Evolutionary conservation across 495 filamentous ascomycete species (phyloP), one percentile per base, ranked within the genome.

Genomic region (Chaetomium cochliodes): DNA sequence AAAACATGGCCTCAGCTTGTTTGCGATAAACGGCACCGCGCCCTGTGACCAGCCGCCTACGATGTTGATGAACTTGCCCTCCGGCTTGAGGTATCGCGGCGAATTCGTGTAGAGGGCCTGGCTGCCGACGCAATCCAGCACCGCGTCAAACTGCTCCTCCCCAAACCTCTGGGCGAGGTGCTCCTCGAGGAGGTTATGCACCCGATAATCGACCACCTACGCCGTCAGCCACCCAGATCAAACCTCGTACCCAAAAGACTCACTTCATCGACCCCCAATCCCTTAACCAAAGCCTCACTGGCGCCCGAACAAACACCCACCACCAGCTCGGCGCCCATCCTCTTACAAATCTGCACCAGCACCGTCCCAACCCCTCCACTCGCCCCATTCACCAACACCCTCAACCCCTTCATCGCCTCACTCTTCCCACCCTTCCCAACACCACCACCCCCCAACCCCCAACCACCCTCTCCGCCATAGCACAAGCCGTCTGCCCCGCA

Each of bases 281-380:
- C 52, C 59, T 47, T 72, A 6, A 79, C 74, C 69, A 78, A 30
- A 15, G 53, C 70, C 33, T 50, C 67, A 46, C 77, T 79, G 15
- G 46, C 65, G 13, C 44, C 70, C 0, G 73, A 75, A 57, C 79
- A 80, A 18, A 80, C 67, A 8, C 47, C 74, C 15, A 69, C 70
- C 15, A 69, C 70, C 15, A 80, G 74, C 25, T 68, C 54, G 18
- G 63, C 72, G n/a, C 78, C 79, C 20, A 63, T 60, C 50, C 70
- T 69, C 53, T 70, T 72, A 4, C 63, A 63, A 39, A 77, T 69
- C 66, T 83, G 80, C 60, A 80, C 62, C 12, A 76, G 53, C 26
- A 82, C 23, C 11, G 65, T 58, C 6, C 80, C 80, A 7, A 82
- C 76, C 8, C 79, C 80, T 2, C 80, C 80, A 61, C 78, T 79